Base-by-base conservation (phyloP, 2,329 filamentous ascomycete species). In the Amauroascus verrucosus region DNA sequence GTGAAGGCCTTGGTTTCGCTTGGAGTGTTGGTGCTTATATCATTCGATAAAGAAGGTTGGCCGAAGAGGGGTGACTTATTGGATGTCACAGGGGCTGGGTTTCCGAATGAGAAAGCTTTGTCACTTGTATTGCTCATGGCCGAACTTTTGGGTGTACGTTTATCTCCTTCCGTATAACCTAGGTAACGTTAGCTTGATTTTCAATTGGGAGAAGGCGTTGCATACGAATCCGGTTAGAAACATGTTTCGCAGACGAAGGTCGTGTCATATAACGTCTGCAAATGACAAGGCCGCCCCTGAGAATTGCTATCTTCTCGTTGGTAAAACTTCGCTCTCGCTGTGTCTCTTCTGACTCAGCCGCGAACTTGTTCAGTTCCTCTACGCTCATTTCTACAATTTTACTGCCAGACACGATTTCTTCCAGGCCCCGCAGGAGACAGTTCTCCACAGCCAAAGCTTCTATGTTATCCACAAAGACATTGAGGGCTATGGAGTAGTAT, bases 401-500 rank as follows among this genome's bases (percentile, higher is more conserved):
- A 11, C 51, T 43, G 3, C 64, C 60, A 13, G 40, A 55, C 33
- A 67, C 62, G 26, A 68, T 54, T 7, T 50, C 33, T 1, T 60
- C 58, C 6, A 69, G 58, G 13, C 58, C 54, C 24, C 61, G 48
- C 5, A 69, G 54, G 14, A 67, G 58, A 37, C 62, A 61, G 6
- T 61, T 56, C 55, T 69, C 67, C 37, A 70, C 57, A 0, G 63
- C 67, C 6, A 67, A 58, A 1, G 63, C 60, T 33, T 60, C 61
- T 51, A 70, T 57, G 51, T 69, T 63, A 54, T 71, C 67, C 30
- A 70, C 58, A 18, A 69, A 55, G 6, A 54, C 65, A 26, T 44
- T 44, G 1, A 33, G 24, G 2, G 50, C 38, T 41, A 70, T 69
- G 64, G 71, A 65, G 58, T 73, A 73, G 57, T 71, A 73, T 1